These are phyloP conservation scores for Candida koratica DNA, from an alignment of 805 yeast species.

Conservation along the genomic window DNA sequence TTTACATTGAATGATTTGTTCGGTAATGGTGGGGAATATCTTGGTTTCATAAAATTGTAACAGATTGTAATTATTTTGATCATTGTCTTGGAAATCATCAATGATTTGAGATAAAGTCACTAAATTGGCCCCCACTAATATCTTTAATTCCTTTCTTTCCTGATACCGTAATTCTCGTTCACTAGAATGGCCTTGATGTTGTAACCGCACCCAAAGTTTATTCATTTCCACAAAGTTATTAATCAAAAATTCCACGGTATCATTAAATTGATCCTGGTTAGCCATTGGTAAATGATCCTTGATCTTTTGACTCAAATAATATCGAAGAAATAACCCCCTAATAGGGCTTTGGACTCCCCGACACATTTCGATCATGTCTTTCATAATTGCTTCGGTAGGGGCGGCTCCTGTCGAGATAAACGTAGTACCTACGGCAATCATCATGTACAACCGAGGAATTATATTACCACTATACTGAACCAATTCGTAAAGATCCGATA, in stretches of 20 bases:
- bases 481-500: conserved; percentile 87
- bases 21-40: conserved; percentile 75
- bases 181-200: conserved; percentile 89
- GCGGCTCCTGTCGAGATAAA: conserved; percentile 75
- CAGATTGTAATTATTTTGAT: conserved; percentile 21
- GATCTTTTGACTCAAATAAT: conserved; percentile 81
- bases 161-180: conserved; percentile 69
- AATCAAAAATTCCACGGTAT: conserved; percentile 73
- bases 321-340: conserved; percentile 84
- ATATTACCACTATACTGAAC: conserved; percentile 95
- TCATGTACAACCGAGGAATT: conserved; percentile 84
- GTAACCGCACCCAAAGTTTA: conserved; percentile 94
- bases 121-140: conserved; percentile 87
- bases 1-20: conserved; percentile 88
- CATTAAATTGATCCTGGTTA: conserved; percentile 44
- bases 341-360: conserved; percentile 95
- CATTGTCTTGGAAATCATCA: conserved; percentile 48
- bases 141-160: conserved; percentile 86
- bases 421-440: conserved; percentile 93
- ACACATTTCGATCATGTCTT: conserved; percentile 97
- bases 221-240: conserved; percentile 96
- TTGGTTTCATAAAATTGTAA: conserved; percentile 38
- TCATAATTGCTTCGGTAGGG: conserved; percentile 80
- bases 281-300: conserved; percentile 56
- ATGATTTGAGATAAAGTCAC: conserved; percentile 86